Conservation (phyloP, 306 rosid genomes). For the Castanea crenata region DNA sequence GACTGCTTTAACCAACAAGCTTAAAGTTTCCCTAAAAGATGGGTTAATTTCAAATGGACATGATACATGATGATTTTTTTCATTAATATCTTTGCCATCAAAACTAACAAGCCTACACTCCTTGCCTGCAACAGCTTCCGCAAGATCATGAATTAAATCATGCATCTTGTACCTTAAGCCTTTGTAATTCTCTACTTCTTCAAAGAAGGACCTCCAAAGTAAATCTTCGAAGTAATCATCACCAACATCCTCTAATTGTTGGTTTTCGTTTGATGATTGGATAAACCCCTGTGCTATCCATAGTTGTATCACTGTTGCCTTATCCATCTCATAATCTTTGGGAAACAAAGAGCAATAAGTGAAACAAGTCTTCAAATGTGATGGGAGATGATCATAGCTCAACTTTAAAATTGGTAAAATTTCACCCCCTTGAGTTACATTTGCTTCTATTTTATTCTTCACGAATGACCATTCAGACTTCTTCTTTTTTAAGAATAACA, state of each 20-base stretch:
- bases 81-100: background rate
- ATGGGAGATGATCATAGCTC: constrained; percentile 29
- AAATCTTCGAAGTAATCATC: background rate
- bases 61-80: background rate
- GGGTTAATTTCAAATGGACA: accelerated
- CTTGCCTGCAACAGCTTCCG: background rate
- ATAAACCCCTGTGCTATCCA: background rate
- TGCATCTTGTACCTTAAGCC: background rate
- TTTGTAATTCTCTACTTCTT: background rate
- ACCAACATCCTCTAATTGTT: background rate
- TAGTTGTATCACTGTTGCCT: background rate
- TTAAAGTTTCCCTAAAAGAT: background rate
- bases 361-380: constrained; percentile 31
- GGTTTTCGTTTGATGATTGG: background rate
- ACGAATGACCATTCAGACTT: constrained; percentile 32
- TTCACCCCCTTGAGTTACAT: constrained; percentile 14
- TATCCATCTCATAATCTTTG: background rate
- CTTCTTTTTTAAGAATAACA: constrained; percentile 16
- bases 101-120: background rate
- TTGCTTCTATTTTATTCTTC: constrained; percentile 26
- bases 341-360: background rate
- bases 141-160: constrained; percentile 14
- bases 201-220: constrained; percentile 19
- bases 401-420: constrained; percentile 30
- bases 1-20: background rate